Conservation (phyloP, 73 alveolate species). For the Paramecium octaurelia region DNA sequence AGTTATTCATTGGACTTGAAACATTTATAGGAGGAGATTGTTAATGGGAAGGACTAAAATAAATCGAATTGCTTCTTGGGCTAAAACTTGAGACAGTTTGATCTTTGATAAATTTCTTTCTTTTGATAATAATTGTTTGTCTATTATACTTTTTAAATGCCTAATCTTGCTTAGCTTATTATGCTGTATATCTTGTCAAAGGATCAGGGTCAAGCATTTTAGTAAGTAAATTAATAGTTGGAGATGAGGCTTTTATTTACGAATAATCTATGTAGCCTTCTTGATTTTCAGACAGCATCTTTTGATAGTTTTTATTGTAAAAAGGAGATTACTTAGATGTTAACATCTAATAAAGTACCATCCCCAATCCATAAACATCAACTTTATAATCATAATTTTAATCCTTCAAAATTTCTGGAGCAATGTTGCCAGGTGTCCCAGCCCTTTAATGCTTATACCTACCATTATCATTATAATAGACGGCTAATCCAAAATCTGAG, state of each 20-base stretch:
- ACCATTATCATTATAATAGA: constrained; percentile 44
- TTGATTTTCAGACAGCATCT: background rate
- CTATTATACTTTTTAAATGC: background rate
- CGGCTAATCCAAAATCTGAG: constrained; percentile 61
- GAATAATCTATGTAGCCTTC: constrained; percentile 7
- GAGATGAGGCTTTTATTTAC: background rate
- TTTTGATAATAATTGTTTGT: background rate
- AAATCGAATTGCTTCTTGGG: background rate
- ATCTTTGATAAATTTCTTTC: background rate
- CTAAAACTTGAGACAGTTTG: background rate
- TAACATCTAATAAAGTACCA: constrained; percentile 68
- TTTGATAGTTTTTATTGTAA: background rate
- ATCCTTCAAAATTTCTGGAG: constrained; percentile 47
- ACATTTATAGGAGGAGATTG: background rate
- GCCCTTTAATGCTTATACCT: constrained; percentile 23
- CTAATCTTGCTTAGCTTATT: background rate
- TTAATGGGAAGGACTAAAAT: background rate
- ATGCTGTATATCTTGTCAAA: background rate
- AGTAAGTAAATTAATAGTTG: background rate
- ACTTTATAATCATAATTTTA: constrained; percentile 39
- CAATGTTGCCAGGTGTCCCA: constrained; percentile 61
- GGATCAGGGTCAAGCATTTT: background rate
- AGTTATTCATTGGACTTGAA: background rate
- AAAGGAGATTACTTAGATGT: constrained; percentile 77
- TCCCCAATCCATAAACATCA: constrained; percentile 80